Evolutionary conservation across 208 protist species (phyloP).

Genomic region (Phytomonas sp.): DNA sequence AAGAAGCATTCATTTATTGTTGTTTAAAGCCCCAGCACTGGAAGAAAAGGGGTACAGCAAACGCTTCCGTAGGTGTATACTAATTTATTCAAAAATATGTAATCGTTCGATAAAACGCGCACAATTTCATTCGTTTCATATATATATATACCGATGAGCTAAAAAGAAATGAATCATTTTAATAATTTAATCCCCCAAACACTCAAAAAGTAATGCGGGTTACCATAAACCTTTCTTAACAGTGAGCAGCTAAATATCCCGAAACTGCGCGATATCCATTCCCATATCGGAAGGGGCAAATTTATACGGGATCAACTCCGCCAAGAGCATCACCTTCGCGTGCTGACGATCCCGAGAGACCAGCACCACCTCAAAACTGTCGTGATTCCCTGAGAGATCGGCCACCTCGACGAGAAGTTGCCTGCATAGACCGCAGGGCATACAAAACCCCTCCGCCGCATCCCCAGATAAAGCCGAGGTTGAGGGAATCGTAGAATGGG

Average conservation of each 20-base stretch:
- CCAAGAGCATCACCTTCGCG: conserved; percentile 48
- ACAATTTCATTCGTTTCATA: not conserved
- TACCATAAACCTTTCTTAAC: too few relatives aligned
- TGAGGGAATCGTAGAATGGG: not conserved
- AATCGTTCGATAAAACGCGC: not conserved
- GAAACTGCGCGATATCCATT: conserved; percentile 36
- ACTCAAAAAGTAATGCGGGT: too few relatives aligned
- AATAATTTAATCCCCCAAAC: not conserved
- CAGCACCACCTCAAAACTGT: conserved; percentile 58
- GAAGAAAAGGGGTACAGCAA: not conserved
- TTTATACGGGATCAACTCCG: conserved; percentile 49
- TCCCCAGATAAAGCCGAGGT: not conserved
- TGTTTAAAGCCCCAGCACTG: too few relatives aligned
- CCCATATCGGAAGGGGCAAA: conserved; percentile 75
- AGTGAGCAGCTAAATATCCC: not conserved
- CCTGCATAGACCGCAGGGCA: conserved; percentile 80
- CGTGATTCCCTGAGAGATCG: conserved; percentile 59
- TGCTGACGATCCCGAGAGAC: conserved; percentile 38
- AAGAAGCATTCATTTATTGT: too few relatives aligned
- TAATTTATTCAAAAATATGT: conserved; percentile 8
- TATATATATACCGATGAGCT: conserved; percentile 4
- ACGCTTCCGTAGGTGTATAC: not conserved
- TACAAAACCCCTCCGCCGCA: conserved; percentile 19
- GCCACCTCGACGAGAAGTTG: conserved; percentile 76
- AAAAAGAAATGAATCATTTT: conserved; percentile 7